Evolutionary conservation across 2,329 filamentous ascomycete genomes (phyloP), one percentile per base, ranked within the genome.

Genomic region (Mycogone perniciosa): DNA sequence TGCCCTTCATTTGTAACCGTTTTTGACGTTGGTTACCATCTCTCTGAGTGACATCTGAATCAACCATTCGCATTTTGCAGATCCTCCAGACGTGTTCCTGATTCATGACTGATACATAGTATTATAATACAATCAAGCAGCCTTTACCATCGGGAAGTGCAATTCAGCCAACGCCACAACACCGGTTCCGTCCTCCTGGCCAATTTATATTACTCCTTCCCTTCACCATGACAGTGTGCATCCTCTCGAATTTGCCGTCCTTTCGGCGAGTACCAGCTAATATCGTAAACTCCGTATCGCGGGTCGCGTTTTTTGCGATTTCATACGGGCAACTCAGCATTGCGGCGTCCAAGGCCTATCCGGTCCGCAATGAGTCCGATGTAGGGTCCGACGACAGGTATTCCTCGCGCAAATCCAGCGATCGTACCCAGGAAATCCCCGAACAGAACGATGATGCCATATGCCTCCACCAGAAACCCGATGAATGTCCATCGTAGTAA

Each of bases 361-460:
- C 83, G 81, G 64, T 95, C 88, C 55, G 95, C 76, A 3, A 76
- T 77, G 58, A 80, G 73, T 52, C 88, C 87, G 63, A 96, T 86
- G 62, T 91, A 95, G 4, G 91, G 89, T 4, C 92, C 92, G 5
- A 97, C 75, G 6, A 96, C 77, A 0, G 93, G 92, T 8, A 95
- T 71, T 54, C 88, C 89, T 51, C 88, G 84, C 37, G 89, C 88
- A 64, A 97, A 96, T 11, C 88, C 82, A 0, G 87, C 88, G 57
- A 97, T 91, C 20, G 92, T 97, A 44, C 90, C 88, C 53, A 97
- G 79, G 72, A 97, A 97, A 70, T 99, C 93, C 34, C 93, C 93
- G 71, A 99, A 99, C 34, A 99, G 74, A 46, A 96, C 81, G 59
- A 95, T 80, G 58, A 99, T 92, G 31, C 93, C 93, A 71, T 97